Base-by-base conservation (phyloP, 2,329 filamentous ascomycete species). In the Penicillium sp. region DNA sequence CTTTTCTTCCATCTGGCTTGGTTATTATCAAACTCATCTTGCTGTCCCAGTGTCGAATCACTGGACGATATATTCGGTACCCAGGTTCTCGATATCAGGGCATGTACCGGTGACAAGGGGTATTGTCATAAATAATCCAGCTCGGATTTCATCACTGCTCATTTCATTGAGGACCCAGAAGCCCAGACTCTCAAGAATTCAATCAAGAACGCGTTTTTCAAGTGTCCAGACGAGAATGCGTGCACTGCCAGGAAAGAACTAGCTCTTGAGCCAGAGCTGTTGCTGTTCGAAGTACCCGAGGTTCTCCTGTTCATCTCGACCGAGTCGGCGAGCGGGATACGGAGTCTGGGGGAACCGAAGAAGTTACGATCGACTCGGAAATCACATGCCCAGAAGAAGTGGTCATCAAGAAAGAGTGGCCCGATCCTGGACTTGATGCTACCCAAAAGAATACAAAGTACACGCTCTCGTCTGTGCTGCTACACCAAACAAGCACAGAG, bases 381-480 rank as follows among this genome's bases (percentile, higher is more conserved):
- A 49, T 70, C 8, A 16, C 54, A 1, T 10, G 68, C 6, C 10
- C 55, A 10, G 48, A 64, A 1, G 14, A 46, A 8, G 35, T 68
- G 19, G 46, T 30, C 4, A 38, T 71, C 14, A 42, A 53, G 13
- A 49, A 49, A 16, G 14, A 57, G 1, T 46, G 60, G 26, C 58
- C 62, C 10, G 38, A 62, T 43, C 55, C 60, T 37, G 22, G 49
- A n/a, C 35, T 19, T 37, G 13, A 43, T 28, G 22, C 48, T 25
- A 16, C 49, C 35, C 37, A 52, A 33, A 14, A 59, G 51, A 43
- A 43, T 10, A 26, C 67, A n/a, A 40, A 55, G 6, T 76, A 74
- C 58, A 63, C 69, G 43, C 65, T 75, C 10, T 68, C 66, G 30
- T 65, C 67, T 0, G 60, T 75, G 25, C 59, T 71, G 26, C 57